Base-by-base conservation (phyloP, 78 protist genomes). In the Dictyostelium capitatum region DNA sequence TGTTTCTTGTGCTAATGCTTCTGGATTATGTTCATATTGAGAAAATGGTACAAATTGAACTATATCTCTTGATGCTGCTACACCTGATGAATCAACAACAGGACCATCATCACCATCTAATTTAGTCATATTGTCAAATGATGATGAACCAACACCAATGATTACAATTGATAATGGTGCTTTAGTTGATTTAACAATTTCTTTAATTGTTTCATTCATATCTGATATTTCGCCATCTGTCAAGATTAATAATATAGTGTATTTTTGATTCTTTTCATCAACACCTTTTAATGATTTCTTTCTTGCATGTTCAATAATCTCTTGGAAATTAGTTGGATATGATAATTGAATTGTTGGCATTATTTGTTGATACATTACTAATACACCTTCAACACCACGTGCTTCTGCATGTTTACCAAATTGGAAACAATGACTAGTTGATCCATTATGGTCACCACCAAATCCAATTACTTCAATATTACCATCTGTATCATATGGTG, bases 61-160 rank as follows among this genome's bases (percentile, higher is more conserved):
- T 37, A 37, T 37, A 37, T 37, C 43, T 37, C 43, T 37, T 37
- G 43, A 1, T 37, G 43, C 43, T 3, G 43, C 6, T 37, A 2
- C 2, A 37, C 43, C 43, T 37, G 43, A 37, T 37, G 43, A 3
- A 37, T 1, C 2, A 3, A 3, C 2, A 37, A 79, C 14, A 15
- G 19, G 59, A 17, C 65, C 57, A 14, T 84, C 95, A 77, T 97
- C 98, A 78, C 96, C 97, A 83, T 97, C 98, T 12, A 97, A 62
- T 43, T 20, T 17, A 6, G 77, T 74, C 98, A 97, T 97, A 46
- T 74, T 89, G 1, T 0, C 0, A 37, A 97, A 97, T 17, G 89
- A 67, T 5, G 85, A 95, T 12, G 20, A 54, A 23, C 98, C 98
- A n/a, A 97, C 96, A 19, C 98, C 98, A 37, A 97, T 83, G 53